Percentiles rank a stretch among this genome's conserved stretches.
phyloP scores from a whole-genome alignment of 2,329 filamentous ascomycete genomes.

The Neonectria coccinea region DNA sequence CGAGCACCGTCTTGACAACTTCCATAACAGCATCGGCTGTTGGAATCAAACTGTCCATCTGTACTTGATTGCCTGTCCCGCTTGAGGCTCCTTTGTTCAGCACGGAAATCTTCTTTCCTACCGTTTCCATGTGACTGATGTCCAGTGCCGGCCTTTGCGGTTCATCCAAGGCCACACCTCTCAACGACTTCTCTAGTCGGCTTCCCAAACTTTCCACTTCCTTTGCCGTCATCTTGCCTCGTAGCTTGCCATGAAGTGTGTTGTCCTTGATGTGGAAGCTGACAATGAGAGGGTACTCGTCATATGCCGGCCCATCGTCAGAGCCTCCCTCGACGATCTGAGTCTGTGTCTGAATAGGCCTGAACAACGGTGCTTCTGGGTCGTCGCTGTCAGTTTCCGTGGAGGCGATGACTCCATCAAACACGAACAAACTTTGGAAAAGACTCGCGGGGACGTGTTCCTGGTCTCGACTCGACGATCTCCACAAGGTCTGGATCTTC shows the following conservation, averaged over 20 bases:
- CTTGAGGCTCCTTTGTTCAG: not conserved
- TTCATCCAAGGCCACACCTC: not conserved
- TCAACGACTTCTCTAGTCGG: not conserved
- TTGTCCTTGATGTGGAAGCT: slow-evolving; percentile 39
- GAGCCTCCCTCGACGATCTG: slow-evolving; percentile 1
- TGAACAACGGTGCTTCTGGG: not conserved
- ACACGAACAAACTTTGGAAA: slow-evolving; percentile 44
- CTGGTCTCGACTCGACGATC: slow-evolving; percentile 28
- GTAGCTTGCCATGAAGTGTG: slow-evolving; percentile 32
- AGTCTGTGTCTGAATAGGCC: not conserved
- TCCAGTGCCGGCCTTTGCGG: not conserved
- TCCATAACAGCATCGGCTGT: not conserved
- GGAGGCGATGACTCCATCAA: slow-evolving; percentile 34
- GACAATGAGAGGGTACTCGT: slow-evolving; percentile 43
- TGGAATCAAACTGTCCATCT: not conserved
- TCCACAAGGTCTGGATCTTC: slow-evolving; percentile 37
- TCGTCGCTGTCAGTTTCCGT: not conserved
- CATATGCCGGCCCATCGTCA: slow-evolving; percentile 29
- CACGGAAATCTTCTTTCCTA: not conserved
- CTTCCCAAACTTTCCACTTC: not conserved
- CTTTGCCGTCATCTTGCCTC: slow-evolving; percentile 30
- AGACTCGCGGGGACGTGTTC: slow-evolving; percentile 26
- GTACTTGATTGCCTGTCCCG: not conserved
- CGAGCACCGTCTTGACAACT: slow-evolving; percentile 32
- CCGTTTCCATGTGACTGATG: not conserved